These are phyloP conservation scores for Jaapia argillacea DNA, from an alignment of 768 basidiomycete genomes.

Conservation along the genomic window DNA sequence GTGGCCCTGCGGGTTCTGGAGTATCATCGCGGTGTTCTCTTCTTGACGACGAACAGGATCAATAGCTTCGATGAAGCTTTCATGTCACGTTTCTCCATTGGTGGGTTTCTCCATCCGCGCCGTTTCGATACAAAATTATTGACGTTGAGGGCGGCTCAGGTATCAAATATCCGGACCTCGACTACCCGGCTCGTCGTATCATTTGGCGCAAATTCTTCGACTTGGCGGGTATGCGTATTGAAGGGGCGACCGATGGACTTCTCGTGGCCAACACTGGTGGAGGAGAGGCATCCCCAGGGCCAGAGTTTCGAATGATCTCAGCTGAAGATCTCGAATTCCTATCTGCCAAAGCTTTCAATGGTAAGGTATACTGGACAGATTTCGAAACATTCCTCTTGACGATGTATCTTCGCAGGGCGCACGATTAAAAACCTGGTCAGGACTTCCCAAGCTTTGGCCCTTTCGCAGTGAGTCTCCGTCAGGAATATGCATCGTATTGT, in stretches of 20 bases:
- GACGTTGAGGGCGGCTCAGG: slow-evolving; percentile 5
- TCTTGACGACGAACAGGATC: slow-evolving; percentile 29
- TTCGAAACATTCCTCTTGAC: neutral
- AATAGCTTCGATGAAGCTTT: slow-evolving; percentile 60
- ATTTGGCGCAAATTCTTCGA: slow-evolving; percentile 19
- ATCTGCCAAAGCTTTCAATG: slow-evolving; percentile 18
- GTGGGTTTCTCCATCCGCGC: slow-evolving; percentile 2
- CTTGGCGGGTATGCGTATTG: slow-evolving; percentile 8
- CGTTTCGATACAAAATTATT: neutral
- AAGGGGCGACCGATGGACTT: neutral
- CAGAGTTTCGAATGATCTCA: slow-evolving; percentile 3
- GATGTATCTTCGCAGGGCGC: slow-evolving; percentile 8
- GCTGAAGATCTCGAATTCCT: slow-evolving; percentile 13
- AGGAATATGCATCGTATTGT: neutral
- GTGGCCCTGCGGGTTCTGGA: slow-evolving; percentile 21
- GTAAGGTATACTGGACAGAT: slow-evolving; percentile 3
- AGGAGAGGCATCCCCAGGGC: slow-evolving; percentile 5
- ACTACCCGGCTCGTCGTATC: slow-evolving; percentile 9
- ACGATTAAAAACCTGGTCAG: slow-evolving; percentile 23
- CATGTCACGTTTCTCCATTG: slow-evolving; percentile 26
- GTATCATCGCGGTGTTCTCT: slow-evolving; percentile 27
- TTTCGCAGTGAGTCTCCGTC: slow-evolving; percentile 11
- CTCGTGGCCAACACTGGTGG: too few species aligned
- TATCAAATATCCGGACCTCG: slow-evolving; percentile 18
- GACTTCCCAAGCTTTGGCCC: slow-evolving; percentile 19